phyloP scores from a whole-genome alignment of 2,329 filamentous ascomycete genomes.

The Cladosporium sp. region DNA sequence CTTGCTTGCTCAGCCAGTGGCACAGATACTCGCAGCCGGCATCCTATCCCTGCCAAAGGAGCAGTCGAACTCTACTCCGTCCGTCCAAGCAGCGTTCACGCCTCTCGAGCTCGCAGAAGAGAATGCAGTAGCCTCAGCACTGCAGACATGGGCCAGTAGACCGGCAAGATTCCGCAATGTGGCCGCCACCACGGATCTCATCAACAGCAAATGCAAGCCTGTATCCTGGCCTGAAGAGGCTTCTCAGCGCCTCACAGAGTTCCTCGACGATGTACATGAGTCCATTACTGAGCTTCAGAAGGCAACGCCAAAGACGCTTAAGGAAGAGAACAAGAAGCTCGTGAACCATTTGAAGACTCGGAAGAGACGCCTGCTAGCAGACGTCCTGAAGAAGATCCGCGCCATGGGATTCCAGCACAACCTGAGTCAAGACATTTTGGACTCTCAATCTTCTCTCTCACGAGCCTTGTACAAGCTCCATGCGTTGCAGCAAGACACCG shows the following conservation, averaged over 20 bases:
- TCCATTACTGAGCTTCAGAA: constrained; percentile 70
- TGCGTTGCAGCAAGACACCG: constrained; percentile 17
- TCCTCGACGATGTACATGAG: constrained; percentile 61
- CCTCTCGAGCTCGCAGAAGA: neutral
- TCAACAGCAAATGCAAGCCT: constrained; percentile 39
- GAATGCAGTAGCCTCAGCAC: neutral
- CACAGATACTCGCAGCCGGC: constrained; percentile 42
- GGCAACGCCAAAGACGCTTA: constrained; percentile 74
- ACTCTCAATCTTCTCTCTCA: constrained; percentile 49
- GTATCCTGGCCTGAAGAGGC: neutral
- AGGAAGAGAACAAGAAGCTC: constrained; percentile 74
- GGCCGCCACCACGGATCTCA: constrained; percentile 63
- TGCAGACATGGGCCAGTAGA: constrained; percentile 35
- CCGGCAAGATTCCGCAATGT: constrained; percentile 66
- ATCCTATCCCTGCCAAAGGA: constrained; percentile 13
- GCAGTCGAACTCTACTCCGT: neutral
- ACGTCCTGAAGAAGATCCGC: constrained; percentile 74
- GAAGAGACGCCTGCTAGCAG: constrained; percentile 85
- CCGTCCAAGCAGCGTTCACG: neutral
- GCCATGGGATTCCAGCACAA: constrained; percentile 89
- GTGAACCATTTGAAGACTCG: constrained; percentile 86
- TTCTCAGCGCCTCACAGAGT: constrained; percentile 52
- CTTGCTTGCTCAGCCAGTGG: constrained; percentile 70
- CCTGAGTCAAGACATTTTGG: constrained; percentile 65
- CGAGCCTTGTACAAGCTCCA: constrained; percentile 11